Evolutionary conservation across 2,329 filamentous ascomycete genomes (phyloP), one percentile per base, ranked within the genome.

Genomic region (Penicillium corylophilum): DNA sequence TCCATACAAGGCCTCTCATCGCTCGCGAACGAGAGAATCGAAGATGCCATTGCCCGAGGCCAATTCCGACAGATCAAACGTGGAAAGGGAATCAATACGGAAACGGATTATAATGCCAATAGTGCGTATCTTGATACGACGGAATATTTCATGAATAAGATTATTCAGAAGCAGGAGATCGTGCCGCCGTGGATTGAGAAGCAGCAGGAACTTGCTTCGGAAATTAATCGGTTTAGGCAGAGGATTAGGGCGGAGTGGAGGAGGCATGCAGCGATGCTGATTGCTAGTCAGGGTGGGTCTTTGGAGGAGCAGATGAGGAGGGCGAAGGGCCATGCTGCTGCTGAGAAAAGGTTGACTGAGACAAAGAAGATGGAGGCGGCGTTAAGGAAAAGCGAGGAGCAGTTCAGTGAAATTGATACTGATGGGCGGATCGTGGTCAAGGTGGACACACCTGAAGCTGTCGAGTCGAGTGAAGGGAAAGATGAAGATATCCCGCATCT

Each of bases 101-200:
- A 92, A 69, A 77, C 87, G n/a, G 92, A 97, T 61, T 77, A 89
- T 45, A 85, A 89, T 59, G 88, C 89, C 1, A 87, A 87, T 61
- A 95, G 88, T 61, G 91, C 94, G 0, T 97, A 95, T 65, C 84
- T 97, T 51, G 90, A 97, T 66, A 97, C 93, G 0, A 97, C 94
- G 0, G 93, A 97, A 72, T 96, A 96, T 69, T 89, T 97, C 63
- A 88, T 97, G 87, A 97, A 99, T 74, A 94, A 95, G 74, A 96
- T 97, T 77, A 96, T 99, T 57, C 89, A 96, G 74, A 87, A 88
- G 52, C 94, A 99, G 71, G 92, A 96, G 18, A 89, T 97, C 53
- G 90, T 95, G 0, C 94, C 94, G 1, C 93, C 93, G 0, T 99
- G 94, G 94, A 97, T 99, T 53, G 94, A 99, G 73, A 97, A 96